Percentiles rank a stretch among this genome's conserved stretches.
Conservation (phyloP, 768 basidiomycete genomes). For the Nidularia sp. region DNA sequence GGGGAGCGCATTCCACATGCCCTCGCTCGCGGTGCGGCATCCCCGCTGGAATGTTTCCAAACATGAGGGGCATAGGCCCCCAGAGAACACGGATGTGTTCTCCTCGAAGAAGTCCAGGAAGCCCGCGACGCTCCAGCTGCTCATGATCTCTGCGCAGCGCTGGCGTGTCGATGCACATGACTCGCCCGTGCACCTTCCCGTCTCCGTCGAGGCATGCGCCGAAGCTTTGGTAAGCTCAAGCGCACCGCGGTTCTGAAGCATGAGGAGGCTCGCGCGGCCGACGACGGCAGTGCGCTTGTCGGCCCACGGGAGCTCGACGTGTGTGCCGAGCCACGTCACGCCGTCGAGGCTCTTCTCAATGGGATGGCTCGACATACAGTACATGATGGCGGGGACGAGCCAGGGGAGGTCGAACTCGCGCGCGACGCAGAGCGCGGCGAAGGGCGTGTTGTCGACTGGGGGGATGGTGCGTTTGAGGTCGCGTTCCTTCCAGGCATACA, state of each 20-base stretch:
- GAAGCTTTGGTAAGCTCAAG: constrained; percentile 1
- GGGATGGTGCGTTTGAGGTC: constrained; percentile 30
- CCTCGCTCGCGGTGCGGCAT: constrained; percentile 13
- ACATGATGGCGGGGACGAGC: constrained; percentile 29
- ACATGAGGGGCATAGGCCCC: constrained; percentile 19
- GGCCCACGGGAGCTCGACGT: constrained; percentile 13
- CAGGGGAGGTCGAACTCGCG: constrained; percentile 28
- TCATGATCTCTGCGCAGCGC: constrained; percentile 17
- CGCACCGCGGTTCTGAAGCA: constrained; percentile 12
- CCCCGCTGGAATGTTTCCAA: constrained; percentile 9
- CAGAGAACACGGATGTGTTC: constrained; percentile 12
- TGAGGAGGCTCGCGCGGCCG: constrained; percentile 20
- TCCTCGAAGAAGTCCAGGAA: constrained; percentile 27
- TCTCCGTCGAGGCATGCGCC: neutral
- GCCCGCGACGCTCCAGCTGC: constrained; percentile 24
- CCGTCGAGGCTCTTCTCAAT: constrained; percentile 31
- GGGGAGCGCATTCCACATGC: constrained; percentile 27
- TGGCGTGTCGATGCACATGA: constrained; percentile 12
- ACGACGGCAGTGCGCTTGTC: constrained; percentile 23
- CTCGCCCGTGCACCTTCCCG: constrained; percentile 6
- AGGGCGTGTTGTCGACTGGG: constrained; percentile 32
- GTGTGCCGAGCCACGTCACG: constrained; percentile 19
- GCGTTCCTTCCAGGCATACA: constrained; percentile 26
- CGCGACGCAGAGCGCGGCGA: constrained; percentile 27
- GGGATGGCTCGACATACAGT: constrained; percentile 32